These are phyloP conservation scores for Bolboschoenoplectus hybrid DNA, from an alignment of 202 grass and related monocot species.

Conservation along the genomic window DNA sequence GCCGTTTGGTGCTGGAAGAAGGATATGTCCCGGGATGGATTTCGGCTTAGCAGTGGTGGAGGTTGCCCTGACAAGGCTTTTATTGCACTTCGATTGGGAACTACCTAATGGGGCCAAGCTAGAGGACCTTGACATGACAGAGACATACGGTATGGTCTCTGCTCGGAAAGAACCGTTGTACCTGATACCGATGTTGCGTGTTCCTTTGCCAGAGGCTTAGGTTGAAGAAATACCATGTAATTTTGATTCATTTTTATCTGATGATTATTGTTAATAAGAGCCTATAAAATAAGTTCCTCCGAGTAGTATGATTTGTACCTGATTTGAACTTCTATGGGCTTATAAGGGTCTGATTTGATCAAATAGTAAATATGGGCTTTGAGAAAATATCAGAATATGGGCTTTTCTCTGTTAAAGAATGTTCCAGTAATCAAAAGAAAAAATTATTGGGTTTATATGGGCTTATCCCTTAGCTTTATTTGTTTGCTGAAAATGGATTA, in stretches of 20 bases:
- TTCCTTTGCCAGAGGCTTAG: slow-evolving; percentile 18
- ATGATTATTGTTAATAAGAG: neutral
- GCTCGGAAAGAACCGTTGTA: neutral
- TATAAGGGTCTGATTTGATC: neutral
- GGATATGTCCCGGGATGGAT: slow-evolving; percentile 20
- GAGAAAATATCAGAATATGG: neutral
- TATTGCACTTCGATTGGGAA: slow-evolving; percentile 31
- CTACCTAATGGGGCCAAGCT: neutral
- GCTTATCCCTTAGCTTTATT: neutral
- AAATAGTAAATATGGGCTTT: neutral
- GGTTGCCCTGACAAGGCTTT: neutral
- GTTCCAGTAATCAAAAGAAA: neutral
- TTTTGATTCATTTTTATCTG: neutral
- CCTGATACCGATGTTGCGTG: neutral
- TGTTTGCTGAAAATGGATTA: neutral
- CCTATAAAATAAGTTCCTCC: neutral
- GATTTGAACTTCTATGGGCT: neutral
- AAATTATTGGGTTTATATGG: neutral
- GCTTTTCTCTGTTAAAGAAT: neutral
- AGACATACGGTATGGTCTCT: neutral
- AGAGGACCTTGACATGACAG: neutral
- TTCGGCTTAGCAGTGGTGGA: neutral
- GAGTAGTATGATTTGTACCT: neutral
- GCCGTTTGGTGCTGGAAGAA: slow-evolving; percentile 16
- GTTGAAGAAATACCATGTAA: neutral